Percentiles rank a stretch among this genome's conserved stretches.
phyloP scores from a whole-genome alignment of 2,329 filamentous ascomycete species.

The Verticillium zaregamsianum region DNA sequence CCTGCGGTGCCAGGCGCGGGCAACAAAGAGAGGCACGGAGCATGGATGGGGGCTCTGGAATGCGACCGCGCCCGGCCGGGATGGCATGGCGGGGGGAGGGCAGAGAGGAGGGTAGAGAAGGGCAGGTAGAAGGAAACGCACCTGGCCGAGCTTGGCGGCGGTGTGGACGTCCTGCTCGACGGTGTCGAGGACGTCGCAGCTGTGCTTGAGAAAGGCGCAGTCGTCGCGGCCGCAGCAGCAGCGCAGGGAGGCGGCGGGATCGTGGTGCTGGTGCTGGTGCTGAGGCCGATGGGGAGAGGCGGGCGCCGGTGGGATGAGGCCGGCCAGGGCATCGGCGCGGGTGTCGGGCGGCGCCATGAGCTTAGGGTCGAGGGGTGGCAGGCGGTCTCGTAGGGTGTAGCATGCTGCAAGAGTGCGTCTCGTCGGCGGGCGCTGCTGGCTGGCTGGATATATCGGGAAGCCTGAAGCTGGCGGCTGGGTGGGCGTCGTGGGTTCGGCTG shows the following conservation, averaged over 20 bases:
- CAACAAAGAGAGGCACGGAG: not conserved
- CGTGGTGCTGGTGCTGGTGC: constrained; percentile 11
- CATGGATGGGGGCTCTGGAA: not conserved
- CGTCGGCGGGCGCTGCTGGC: not conserved
- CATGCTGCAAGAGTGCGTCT: not conserved
- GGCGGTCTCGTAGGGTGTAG: constrained; percentile 1
- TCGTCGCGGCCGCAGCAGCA: constrained; percentile 86
- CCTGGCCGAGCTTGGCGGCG: constrained; percentile 87
- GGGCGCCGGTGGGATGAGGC: constrained; percentile 9
- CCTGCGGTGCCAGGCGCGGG: not conserved
- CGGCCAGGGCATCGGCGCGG: constrained; percentile 10
- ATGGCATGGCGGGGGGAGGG: constrained; percentile 17
- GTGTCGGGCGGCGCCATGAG: constrained; percentile 2
- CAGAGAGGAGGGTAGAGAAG: constrained; percentile 8
- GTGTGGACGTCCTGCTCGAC: constrained; percentile 85
- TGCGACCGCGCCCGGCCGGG: not conserved
- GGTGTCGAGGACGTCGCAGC: constrained; percentile 70
- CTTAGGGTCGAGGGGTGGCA: not conserved
- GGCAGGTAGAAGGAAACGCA: constrained; percentile 46
- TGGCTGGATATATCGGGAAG: not conserved
- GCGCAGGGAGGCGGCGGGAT: constrained; percentile 30
- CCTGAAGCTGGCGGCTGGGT: not conserved
- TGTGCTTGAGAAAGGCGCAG: constrained; percentile 79
- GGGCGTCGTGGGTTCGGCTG: not conserved
- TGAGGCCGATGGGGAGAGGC: not conserved